These are phyloP conservation scores for Boletus reticulatus DNA, from an alignment of 768 basidiomycete species.

Conservation along the genomic window DNA sequence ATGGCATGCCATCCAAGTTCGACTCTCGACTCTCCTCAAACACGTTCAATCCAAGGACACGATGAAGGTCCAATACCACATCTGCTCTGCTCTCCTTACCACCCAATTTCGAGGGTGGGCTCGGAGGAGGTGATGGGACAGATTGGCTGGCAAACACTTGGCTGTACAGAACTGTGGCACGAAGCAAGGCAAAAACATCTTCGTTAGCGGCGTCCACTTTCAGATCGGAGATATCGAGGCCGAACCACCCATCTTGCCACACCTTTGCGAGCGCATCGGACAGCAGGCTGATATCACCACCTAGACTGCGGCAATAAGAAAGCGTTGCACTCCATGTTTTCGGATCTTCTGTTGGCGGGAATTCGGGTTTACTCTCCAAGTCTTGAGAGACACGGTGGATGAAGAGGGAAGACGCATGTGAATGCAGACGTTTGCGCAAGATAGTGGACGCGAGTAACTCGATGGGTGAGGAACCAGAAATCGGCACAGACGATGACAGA, in stretches of 20 bases:
- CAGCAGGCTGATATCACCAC: conserved; percentile 53
- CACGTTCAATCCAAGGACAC: conserved; percentile 51
- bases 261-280: conserved; percentile 56
- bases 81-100: conserved; percentile 25
- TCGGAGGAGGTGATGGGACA: conserved; percentile 61
- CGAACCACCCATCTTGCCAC: conserved; percentile 41
- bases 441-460: conserved; percentile 49
- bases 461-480: conserved; percentile 36
- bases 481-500: conserved; percentile 24
- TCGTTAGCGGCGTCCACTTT: conserved; percentile 34
- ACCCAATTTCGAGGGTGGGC: conserved; percentile 36
- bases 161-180: conserved; percentile 59
- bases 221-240: conserved; percentile 30
- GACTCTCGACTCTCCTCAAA: conserved; percentile 36
- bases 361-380: conserved; percentile 11
- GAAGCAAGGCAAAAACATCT: conserved; percentile 53
- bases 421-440: conserved; percentile 50
- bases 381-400: conserved; percentile 39
- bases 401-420: conserved; percentile 55
- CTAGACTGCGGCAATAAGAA: conserved; percentile 60
- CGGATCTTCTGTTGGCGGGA: conserved; percentile 22
- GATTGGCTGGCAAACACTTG: conserved; percentile 50
- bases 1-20: conserved; percentile 30
- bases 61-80: conserved; percentile 46
- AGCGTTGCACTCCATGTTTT: conserved; percentile 48